A percentile compares a stretch with the other conserved stretches of the same genome.
These are phyloP conservation scores for Ligustrum vulgare DNA, from an alignment of 257 asterid genomes.

Conservation along the genomic window DNA sequence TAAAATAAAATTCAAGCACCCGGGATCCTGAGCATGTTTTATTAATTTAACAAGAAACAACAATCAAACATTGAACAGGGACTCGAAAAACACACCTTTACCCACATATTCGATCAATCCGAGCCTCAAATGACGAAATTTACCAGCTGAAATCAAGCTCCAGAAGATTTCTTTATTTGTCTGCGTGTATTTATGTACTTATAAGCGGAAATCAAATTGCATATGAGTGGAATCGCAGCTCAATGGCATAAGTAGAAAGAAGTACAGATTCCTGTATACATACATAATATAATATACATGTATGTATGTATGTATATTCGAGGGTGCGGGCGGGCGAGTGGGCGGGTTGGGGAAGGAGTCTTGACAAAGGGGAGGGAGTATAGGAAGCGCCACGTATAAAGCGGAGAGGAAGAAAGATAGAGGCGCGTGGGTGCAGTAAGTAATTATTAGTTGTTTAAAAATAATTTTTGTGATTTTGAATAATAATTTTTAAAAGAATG, in stretches of 20 bases:
- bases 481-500: too few relatives aligned
- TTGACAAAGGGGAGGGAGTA: background rate
- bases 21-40: background rate
- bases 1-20: background rate
- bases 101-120: conserved; percentile 28
- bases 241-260: background rate
- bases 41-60: background rate
- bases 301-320: too few relatives aligned
- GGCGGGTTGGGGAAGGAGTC: background rate
- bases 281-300: too few relatives aligned
- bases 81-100: conserved; percentile 19
- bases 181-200: background rate
- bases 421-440: background rate
- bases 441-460: too few relatives aligned
- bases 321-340: background rate
- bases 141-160: conserved; percentile 30
- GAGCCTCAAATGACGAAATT: conserved; percentile 5
- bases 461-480: too few relatives aligned
- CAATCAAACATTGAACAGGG: too few relatives aligned
- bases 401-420: background rate
- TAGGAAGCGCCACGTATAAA: background rate
- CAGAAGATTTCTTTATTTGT: background rate
- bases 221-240: background rate
- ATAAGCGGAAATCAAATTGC: background rate
- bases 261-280: background rate